Percentiles rank a stretch among this genome's conserved stretches.
Evolutionary conservation across 306 rosid genomes (phyloP).

Genomic region (Styphnolobium japonicum): DNA sequence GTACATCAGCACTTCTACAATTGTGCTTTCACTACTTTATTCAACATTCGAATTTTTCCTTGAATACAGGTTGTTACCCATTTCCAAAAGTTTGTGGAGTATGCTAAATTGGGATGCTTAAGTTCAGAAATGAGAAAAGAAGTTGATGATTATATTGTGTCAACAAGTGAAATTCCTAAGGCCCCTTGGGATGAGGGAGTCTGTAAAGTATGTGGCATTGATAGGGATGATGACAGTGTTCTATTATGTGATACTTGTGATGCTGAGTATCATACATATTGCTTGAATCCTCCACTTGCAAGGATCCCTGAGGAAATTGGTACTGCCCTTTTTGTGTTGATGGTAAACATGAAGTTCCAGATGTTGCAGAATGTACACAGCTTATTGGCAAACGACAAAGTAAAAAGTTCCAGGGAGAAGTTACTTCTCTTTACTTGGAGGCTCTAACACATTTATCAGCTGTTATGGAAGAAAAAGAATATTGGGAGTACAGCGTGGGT

Average conservation of each 20-base stretch:
- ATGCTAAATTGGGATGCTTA: constrained; percentile 59
- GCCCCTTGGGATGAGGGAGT: constrained; percentile 99
- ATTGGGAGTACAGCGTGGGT: constrained; percentile 69
- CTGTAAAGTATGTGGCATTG: constrained; percentile 98
- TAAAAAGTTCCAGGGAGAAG: constrained; percentile 74
- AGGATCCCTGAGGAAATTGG: constrained; percentile 99
- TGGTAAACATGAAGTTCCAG: constrained; percentile 54
- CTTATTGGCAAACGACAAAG: constrained; percentile 44
- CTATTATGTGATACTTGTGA: constrained; percentile 95
- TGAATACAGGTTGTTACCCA: constrained; percentile 66
- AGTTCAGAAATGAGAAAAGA: constrained; percentile 65
- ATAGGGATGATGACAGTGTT: constrained; percentile 98
- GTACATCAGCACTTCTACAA: not conserved
- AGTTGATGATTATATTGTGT: constrained; percentile 55
- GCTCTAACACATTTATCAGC: constrained; percentile 60
- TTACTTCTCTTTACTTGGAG: constrained; percentile 64
- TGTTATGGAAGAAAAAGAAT: constrained; percentile 87
- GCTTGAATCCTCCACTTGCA: constrained; percentile 97
- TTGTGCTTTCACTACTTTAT: constrained; percentile 20
- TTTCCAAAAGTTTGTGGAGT: constrained; percentile 55
- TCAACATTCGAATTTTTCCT: constrained; percentile 2
- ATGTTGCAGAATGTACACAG: constrained; percentile 38
- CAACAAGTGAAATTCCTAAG: constrained; percentile 73
- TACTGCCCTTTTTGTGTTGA: constrained; percentile 93
- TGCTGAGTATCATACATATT: constrained; percentile 98